A percentile compares a stretch with the other conserved stretches of the same genome.
Evolutionary conservation across 2,329 filamentous ascomycete genomes (phyloP).

Genomic region (Phaeosphaeria sp.): DNA sequence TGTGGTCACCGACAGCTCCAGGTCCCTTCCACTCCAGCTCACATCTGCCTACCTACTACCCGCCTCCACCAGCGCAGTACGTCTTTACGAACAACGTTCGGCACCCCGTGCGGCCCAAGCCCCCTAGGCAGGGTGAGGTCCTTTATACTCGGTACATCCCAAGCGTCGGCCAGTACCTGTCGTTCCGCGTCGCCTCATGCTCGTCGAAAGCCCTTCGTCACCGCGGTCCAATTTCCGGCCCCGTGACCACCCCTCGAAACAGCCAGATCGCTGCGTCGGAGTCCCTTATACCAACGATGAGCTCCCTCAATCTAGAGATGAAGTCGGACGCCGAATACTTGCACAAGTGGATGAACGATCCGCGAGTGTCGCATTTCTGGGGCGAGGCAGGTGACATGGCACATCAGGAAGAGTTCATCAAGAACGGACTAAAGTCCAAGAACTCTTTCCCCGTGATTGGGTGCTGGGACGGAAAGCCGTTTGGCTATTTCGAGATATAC

Average conservation of each 20-base stretch:
- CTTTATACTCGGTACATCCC: conserved; percentile 91
- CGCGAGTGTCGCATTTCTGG: conserved; percentile 87
- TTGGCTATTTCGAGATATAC: conserved; percentile 97
- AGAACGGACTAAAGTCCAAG: conserved; percentile 66
- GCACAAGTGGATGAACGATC: conserved; percentile 86
- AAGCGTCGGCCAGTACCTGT: conserved; percentile 81
- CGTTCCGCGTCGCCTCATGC: conserved; percentile 82
- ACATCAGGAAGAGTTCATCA: conserved; percentile 72
- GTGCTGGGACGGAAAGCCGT: conserved; percentile 92
- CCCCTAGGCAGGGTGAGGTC: conserved; percentile 85
- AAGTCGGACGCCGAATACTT: conserved; percentile 70
- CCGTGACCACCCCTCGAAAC: conserved; percentile 25
- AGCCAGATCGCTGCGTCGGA: conserved; percentile 59
- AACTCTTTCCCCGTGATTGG: conserved; percentile 92
- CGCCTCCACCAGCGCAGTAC: conserved; percentile 82
- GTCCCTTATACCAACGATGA: conserved; percentile 45
- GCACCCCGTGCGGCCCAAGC: conserved; percentile 87
- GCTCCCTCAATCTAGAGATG: conserved; percentile 36
- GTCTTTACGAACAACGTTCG: conserved; percentile 77
- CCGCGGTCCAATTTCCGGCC: conserved; percentile 59
- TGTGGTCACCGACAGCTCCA: conserved; percentile 51
- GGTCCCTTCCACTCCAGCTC: conserved; percentile 83
- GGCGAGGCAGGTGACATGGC: conserved; percentile 65
- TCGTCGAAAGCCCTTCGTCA: conserved; percentile 69
- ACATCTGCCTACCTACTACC: conserved; percentile 89